Evolutionary conservation across 192 early-diverging fungal genomes (phyloP), one percentile per base, ranked within the genome.

Genomic region (Rhizoclosmatium sp.): DNA sequence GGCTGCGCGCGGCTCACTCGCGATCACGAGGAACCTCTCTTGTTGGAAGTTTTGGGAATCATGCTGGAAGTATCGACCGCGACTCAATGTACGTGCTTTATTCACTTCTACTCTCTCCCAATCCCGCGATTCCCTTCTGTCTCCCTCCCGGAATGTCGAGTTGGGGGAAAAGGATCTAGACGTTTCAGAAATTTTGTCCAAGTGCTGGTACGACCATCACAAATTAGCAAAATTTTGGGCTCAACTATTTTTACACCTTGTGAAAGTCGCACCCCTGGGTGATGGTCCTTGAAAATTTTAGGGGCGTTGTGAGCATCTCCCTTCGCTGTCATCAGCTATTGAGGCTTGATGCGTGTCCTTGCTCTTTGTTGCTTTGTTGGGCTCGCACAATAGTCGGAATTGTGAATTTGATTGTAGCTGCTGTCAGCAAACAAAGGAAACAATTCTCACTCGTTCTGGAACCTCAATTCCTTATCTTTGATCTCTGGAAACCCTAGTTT

Each of bases 61-160:
- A 21, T 39, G 59, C 59, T 14, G 60, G 72, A 7, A 75, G 60
- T 48, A 40, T 76, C 46, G 75, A 76, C 49, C 64, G 47, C n/a
- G 75, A 76, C 64, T 67, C 61, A 5, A 65, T 76, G 75, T 76
- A 59, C 65, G 60, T 23, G 21, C 56, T 23, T 59, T 21, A 14
- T 56, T 16, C n/a, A 40, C 39, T 41, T 59, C 19, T 61, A 5
- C 9, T 75, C 1, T 9, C 40, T 21, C 3, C 5, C 7, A 10
- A 41, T 40, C 42, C 46, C 56, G 2, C 9, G 31, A 14, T 39
- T 4, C 2, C 44, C n/a, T n/a, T 47, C 67, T 47, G 7, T 47
- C 21, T 48, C 44, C 46, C 42, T 12, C 47, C 47, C 12, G 31
- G 42, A 2, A 16, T 5, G 47, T 41, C 46, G 12, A n/a, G 45